Evolutionary conservation across 805 yeast species (phyloP).

Genomic region (Candida sithepensis): DNA sequence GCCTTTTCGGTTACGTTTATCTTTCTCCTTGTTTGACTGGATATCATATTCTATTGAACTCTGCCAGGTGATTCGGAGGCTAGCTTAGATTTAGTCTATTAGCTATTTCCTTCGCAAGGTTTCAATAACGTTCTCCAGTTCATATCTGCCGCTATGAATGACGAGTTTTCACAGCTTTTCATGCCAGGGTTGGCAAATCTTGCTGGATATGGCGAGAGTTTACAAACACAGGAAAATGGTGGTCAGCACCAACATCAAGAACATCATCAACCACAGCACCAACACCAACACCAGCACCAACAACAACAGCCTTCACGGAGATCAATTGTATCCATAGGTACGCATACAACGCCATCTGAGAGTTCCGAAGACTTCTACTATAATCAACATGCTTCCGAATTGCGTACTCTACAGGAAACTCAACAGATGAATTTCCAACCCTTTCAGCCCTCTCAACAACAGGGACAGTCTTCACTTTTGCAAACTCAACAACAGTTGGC

Average conservation of each 20-base stretch:
- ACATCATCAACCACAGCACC: too few relatives aligned
- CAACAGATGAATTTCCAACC: background rate
- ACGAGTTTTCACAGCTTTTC: conserved; percentile 2
- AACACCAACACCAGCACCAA: too few relatives aligned
- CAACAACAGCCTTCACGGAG: background rate
- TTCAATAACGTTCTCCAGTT: background rate
- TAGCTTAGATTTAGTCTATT: background rate
- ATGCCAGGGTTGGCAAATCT: conserved; percentile 3
- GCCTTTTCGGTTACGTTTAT: too few relatives aligned
- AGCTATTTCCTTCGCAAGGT: background rate
- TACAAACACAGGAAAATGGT: background rate
- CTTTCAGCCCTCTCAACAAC: background rate
- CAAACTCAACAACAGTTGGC: background rate
- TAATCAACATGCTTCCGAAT: background rate
- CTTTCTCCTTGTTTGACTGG: too few relatives aligned
- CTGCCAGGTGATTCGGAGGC: too few relatives aligned
- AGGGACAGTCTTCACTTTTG: background rate
- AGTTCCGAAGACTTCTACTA: background rate
- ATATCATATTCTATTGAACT: too few relatives aligned
- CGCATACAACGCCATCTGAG: background rate
- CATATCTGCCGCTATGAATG: background rate
- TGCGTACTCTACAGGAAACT: background rate
- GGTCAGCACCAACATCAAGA: background rate
- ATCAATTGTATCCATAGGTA: background rate
- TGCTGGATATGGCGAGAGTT: background rate